Conservation (phyloP, 2,329 filamentous ascomycete species). For the Atkinsonella hypoxylon region DNA sequence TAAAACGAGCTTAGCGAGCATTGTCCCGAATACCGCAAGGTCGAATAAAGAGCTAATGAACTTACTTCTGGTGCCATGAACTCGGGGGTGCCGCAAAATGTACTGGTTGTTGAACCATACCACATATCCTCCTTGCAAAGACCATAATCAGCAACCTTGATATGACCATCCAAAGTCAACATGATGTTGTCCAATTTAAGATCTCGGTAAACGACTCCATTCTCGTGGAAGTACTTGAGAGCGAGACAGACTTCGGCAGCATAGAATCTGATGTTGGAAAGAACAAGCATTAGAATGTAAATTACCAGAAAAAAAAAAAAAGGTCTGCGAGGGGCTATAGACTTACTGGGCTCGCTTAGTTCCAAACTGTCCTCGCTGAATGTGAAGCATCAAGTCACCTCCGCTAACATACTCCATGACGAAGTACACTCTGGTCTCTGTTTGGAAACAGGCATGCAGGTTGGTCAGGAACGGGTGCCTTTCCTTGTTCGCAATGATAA, state of each 20-base stretch:
- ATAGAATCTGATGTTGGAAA: conserved; percentile 58
- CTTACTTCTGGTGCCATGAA: conserved; percentile 96
- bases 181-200: conserved; percentile 90
- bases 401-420: conserved; percentile 99
- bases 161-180: conserved; percentile 86
- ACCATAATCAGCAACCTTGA: conserved; percentile 98
- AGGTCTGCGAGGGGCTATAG: no score
- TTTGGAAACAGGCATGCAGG: conserved; percentile 96
- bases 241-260: conserved; percentile 94
- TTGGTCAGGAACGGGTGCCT: conserved; percentile 92
- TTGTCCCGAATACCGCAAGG: background rate
- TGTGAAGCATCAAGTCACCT: conserved; percentile 97
- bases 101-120: conserved; percentile 93
- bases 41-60: background rate
- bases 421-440: conserved; percentile 95
- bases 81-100: conserved; percentile 98
- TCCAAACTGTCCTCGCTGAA: conserved; percentile 91
- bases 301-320: background rate
- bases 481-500: conserved; percentile 93
- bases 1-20: background rate
- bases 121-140: conserved; percentile 99
- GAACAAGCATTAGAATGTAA: conserved; percentile 9
- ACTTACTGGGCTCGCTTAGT: conserved; percentile 89
- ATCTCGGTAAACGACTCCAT: conserved; percentile 97
- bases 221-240: conserved; percentile 98